These are phyloP conservation scores for Tuber indicum DNA, from an alignment of 495 filamentous ascomycete species.

Conservation along the genomic window DNA sequence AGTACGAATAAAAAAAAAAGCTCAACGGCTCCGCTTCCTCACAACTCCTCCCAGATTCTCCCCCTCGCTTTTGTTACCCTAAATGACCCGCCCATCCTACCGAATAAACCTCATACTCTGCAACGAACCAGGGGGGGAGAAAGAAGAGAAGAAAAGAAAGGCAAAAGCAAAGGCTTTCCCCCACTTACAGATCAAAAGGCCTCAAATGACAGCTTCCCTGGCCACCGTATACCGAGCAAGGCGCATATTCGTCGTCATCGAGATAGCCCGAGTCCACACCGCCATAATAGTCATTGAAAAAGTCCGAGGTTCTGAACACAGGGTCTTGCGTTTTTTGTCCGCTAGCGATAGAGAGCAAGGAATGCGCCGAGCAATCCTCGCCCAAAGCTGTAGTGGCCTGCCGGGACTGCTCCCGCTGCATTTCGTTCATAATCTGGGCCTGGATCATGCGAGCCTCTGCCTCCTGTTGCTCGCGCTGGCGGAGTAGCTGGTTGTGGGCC, in stretches of 20 bases:
- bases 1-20: slow-evolving; percentile 1
- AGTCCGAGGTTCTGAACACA: slow-evolving; percentile 24
- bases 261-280: slow-evolving; percentile 21
- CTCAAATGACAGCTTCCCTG: slow-evolving; percentile 27
- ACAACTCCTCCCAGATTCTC: neutral
- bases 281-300: slow-evolving; percentile 39
- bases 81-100: neutral
- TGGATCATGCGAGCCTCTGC: slow-evolving; percentile 5
- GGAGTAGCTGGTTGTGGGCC: slow-evolving; percentile 19
- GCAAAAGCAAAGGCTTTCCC: neutral
- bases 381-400: slow-evolving; percentile 13
- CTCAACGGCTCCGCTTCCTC: neutral
- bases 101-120: neutral
- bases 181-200: slow-evolving; percentile 38
- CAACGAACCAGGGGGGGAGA: neutral
- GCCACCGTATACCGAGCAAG: slow-evolving; percentile 29
- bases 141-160: neutral
- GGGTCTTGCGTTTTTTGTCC: slow-evolving; percentile 14
- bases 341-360: slow-evolving; percentile 16
- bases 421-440: slow-evolving; percentile 7
- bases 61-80: neutral
- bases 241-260: slow-evolving; percentile 31
- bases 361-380: slow-evolving; percentile 30
- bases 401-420: slow-evolving; percentile 9
- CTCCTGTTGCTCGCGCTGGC: slow-evolving; percentile 18